Base-by-base conservation (phyloP, 1,284 basidiomycete genomes). In the Marasmius fiardii region DNA sequence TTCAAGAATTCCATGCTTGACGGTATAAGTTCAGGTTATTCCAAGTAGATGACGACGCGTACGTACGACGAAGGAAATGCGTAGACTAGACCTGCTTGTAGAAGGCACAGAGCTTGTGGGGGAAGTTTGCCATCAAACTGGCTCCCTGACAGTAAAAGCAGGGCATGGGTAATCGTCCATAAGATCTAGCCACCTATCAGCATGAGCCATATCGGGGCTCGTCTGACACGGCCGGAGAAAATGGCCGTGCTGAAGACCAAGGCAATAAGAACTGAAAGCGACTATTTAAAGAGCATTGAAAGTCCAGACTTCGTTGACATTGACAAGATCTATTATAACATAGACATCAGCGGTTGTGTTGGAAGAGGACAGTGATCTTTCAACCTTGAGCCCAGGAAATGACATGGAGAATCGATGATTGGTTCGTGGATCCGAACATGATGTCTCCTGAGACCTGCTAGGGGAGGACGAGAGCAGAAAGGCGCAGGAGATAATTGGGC, bases 41-140 rank as follows among this genome's bases (percentile, higher is more conserved):
- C n/a, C n/a, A n/a, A n/a, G n/a, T 20, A 24, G 6, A 35, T 16
- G 12, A 41, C 16, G 12, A 52, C 6, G 12, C 18, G 12, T 26
- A 54, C 56, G 35, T 21, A 58, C 56, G 20, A 28, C 2, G 56
- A 48, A 12, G 56, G 64, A 11, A 58, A 54, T 18, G 67, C 64
- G 43, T 66, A 68, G 24, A 68, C 60, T n/a, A 66, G 44, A 1
- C 59, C 59, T 20, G 64, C 64, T 54, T 69, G 65, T 14, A 64
- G 48, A 28, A 62, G 43, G 43, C 67, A 69, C 7, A 64, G 51
- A 6, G 51, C 56, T 37, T 59, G 61, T 7, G 58, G 60, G 6
- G 58, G 60, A 6, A 67, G 67, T 24, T 60, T 54, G 12, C 55
- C 53, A 3, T 63, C 66, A 11, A 54, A 61, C 56, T 69, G 66